Conservation (phyloP, 1,139 yeast genomes). For the Sugiyamaella neomexicana region DNA sequence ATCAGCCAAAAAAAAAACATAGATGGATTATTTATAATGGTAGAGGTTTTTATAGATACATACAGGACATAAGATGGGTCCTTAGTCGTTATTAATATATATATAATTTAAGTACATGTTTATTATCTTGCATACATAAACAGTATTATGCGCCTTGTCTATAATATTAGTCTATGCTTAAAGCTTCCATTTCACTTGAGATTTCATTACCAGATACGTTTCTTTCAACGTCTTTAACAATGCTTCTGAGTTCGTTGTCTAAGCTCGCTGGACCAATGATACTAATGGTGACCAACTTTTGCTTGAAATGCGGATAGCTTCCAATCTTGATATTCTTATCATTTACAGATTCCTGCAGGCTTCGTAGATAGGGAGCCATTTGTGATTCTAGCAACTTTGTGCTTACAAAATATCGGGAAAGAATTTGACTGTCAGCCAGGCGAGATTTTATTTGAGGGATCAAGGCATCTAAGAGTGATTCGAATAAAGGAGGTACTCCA, state of each 20-base stretch:
- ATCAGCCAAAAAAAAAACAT: neutral
- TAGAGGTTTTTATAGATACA: neutral
- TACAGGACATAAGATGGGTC: neutral
- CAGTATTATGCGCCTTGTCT: no score
- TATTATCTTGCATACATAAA: no score
- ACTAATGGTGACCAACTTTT: conserved; percentile 60
- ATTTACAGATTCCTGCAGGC: conserved; percentile 52
- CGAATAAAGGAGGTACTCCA: conserved; percentile 77
- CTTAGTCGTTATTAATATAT: neutral
- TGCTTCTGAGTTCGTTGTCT: conserved; percentile 42
- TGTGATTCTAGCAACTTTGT: conserved; percentile 63
- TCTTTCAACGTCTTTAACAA: conserved; percentile 51
- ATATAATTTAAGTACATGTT: neutral
- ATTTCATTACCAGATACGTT: conserved; percentile 57
- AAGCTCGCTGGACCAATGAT: conserved; percentile 57
- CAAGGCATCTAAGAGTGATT: conserved; percentile 49
- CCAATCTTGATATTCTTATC: conserved; percentile 62
- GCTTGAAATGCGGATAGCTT: conserved; percentile 74
- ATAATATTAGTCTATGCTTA: neutral
- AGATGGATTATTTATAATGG: conserved; percentile 9
- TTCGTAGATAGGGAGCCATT: conserved; percentile 62
- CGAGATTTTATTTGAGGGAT: conserved; percentile 38
- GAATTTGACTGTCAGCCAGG: conserved; percentile 39
- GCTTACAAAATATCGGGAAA: conserved; percentile 58
- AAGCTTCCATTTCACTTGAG: conserved; percentile 53